Evolutionary conservation across 2,329 filamentous ascomycete genomes (phyloP).

Genomic region (Alternaria hordeiaustralica): DNA sequence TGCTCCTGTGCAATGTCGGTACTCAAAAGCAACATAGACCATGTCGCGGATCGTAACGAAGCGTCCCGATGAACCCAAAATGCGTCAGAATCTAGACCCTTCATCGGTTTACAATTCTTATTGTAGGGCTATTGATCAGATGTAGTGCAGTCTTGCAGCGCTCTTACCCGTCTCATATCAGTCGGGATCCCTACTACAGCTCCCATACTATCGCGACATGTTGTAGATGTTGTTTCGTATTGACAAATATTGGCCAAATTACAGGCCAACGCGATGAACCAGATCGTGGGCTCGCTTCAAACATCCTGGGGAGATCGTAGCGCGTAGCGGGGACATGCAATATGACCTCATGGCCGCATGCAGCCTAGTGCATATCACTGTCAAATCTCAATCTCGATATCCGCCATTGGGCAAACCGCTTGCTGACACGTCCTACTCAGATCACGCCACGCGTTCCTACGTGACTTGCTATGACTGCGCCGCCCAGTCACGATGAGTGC

Average conservation of each 20-base stretch:
- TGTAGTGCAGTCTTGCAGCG: neutral
- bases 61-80: neutral
- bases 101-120: neutral
- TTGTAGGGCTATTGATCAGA: neutral
- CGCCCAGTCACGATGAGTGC: neutral
- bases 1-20: neutral
- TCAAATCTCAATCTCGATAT: neutral
- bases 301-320: conserved; percentile 4
- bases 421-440: neutral
- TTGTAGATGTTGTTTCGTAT: neutral
- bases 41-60: neutral
- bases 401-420: neutral
- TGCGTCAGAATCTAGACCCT: neutral
- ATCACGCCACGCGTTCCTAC: neutral
- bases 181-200: neutral
- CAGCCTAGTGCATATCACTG: conserved; percentile 1
- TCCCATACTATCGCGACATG: neutral
- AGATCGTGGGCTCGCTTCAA: conserved; percentile 8
- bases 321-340: neutral
- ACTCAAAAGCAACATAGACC: neutral
- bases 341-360: neutral
- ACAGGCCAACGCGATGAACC: neutral
- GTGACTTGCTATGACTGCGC: neutral
- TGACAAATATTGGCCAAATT: neutral
- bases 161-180: neutral